phyloP scores from a whole-genome alignment of 768 basidiomycete species.

The Termitomyces sp. region DNA sequence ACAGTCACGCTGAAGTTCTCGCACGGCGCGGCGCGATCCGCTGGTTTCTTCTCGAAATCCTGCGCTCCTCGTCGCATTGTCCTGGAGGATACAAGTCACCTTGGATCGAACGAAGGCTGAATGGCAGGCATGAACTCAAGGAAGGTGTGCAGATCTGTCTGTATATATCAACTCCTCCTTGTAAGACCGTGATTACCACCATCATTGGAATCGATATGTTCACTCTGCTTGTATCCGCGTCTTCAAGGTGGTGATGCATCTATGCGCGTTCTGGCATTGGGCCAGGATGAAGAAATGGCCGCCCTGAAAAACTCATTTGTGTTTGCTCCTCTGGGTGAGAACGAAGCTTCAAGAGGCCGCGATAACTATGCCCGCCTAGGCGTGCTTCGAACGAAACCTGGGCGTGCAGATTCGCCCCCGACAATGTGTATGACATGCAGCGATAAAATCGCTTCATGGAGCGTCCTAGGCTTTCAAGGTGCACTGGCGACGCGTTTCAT shows the following conservation, averaged over 20 bases:
- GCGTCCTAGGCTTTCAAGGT: slow-evolving; percentile 81
- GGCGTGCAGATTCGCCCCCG: slow-evolving; percentile 82
- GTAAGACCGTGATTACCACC: slow-evolving; percentile 28
- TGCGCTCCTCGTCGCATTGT: slow-evolving; percentile 22
- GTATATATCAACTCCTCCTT: slow-evolving; percentile 65
- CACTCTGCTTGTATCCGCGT: neutral
- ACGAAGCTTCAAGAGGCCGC: slow-evolving; percentile 63
- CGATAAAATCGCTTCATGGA: slow-evolving; percentile 92
- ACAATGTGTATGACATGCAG: slow-evolving; percentile 90
- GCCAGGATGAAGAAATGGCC: slow-evolving; percentile 76
- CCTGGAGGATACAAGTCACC: slow-evolving; percentile 30
- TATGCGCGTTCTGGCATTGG: slow-evolving; percentile 66
- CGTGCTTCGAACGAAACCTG: slow-evolving; percentile 90
- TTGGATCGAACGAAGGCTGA: slow-evolving; percentile 40
- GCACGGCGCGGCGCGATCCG: slow-evolving; percentile 74
- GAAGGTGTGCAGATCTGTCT: slow-evolving; percentile 51
- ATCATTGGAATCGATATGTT: slow-evolving; percentile 2
- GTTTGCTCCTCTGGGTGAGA: slow-evolving; percentile 29
- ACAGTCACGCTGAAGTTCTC: slow-evolving; percentile 91
- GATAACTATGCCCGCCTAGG: slow-evolving; percentile 74
- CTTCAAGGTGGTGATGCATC: slow-evolving; percentile 84
- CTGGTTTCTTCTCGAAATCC: slow-evolving; percentile 78
- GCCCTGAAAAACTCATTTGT: slow-evolving; percentile 51
- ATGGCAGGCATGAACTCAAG: slow-evolving; percentile 43
- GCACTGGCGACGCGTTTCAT: slow-evolving; percentile 58